These are phyloP conservation scores for Xylariaceae sp. DNA, from an alignment of 2,329 filamentous ascomycete genomes.

Conservation along the genomic window DNA sequence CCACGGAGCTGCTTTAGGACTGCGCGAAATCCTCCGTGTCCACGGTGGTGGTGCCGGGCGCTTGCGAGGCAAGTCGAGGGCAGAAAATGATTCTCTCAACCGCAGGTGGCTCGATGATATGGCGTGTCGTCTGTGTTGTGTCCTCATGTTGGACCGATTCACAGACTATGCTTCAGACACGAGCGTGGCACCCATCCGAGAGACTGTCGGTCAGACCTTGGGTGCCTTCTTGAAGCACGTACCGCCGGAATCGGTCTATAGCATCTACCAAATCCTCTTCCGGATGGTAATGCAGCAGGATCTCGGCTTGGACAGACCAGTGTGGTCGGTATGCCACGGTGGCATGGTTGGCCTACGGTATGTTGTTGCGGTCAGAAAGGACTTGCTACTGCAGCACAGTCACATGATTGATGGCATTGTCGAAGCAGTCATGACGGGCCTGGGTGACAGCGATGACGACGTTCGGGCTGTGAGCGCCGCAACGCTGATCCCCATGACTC, in stretches of 20 bases:
- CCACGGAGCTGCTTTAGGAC: constrained; percentile 90
- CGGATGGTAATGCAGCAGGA: constrained; percentile 89
- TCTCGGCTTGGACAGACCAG: constrained; percentile 60
- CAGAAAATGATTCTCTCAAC: constrained; percentile 74
- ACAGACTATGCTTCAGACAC: constrained; percentile 97
- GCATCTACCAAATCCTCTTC: constrained; percentile 77
- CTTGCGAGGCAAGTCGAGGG: constrained; percentile 57
- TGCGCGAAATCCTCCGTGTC: constrained; percentile 85
- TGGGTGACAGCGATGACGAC: constrained; percentile 87
- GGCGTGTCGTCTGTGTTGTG: constrained; percentile 88
- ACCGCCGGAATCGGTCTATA: constrained; percentile 68
- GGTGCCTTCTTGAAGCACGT: constrained; percentile 84
- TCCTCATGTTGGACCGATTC: constrained; percentile 95
- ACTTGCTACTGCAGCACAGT: constrained; percentile 75
- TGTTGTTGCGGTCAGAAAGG: constrained; percentile 88
- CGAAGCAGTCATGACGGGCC: constrained; percentile 85
- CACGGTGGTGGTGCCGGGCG: constrained; percentile 86
- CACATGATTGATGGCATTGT: constrained; percentile 90
- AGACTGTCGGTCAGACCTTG: constrained; percentile 89
- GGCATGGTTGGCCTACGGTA: constrained; percentile 97
- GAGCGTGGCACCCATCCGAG: constrained; percentile 89
- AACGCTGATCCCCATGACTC: constrained; percentile 92
- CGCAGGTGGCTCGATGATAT: constrained; percentile 86
- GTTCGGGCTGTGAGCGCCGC: constrained; percentile 94
- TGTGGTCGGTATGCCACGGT: constrained; percentile 95